Base-by-base conservation (phyloP, 257 asterid genomes). In the Oldenlandia corymbosa region DNA sequence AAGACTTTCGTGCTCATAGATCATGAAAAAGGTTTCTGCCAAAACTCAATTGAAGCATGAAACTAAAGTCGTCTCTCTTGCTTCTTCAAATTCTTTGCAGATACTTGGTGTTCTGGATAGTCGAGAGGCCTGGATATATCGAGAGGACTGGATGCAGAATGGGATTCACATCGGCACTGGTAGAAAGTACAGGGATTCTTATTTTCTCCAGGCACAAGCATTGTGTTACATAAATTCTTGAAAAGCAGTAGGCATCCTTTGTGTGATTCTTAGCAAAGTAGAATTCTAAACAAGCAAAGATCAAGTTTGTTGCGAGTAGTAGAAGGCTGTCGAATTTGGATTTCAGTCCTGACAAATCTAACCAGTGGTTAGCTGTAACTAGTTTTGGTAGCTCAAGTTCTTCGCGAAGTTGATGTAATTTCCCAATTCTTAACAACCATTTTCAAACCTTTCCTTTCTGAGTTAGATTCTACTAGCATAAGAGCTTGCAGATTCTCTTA, bases 61-160 rank as follows among this genome's bases (percentile, higher is more conserved):
- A 56, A 18, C 6, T 32, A 31, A n/a, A 56, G 61, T 32, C 32
- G 37, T 31, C 5, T 16, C 23, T 54, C 42, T 41, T 42, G 24
- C 24, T 26, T 23, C 12, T 12, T 60, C 51, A 34, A 60, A 53
- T 21, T 52, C 68, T 72, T 10, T 81, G 75, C 84, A 93, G 99
- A 68, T 93, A 68, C 83, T 90, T 7, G 96, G 94, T 17, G 75
- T 93, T 64, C 96, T 93, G 51, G 99, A 93, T 74, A 75, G 80
- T 34, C 85, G 95, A n/a, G 99, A 93, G 24, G 91, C 94, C 18
- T 93, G 99, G 97, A 84, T 93, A 74, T 85, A 81, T 71, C 85
- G 92, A 1, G 99, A 90, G 78, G 99, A 87, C 76, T 90, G 97
- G 96, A 85, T 90, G 50, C 77, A 62, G 62, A 84, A 64, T 42